These are phyloP conservation scores for Pseudohyphozyma bogoriensis DNA, from an alignment of 768 basidiomycete genomes.

Conservation along the genomic window DNA sequence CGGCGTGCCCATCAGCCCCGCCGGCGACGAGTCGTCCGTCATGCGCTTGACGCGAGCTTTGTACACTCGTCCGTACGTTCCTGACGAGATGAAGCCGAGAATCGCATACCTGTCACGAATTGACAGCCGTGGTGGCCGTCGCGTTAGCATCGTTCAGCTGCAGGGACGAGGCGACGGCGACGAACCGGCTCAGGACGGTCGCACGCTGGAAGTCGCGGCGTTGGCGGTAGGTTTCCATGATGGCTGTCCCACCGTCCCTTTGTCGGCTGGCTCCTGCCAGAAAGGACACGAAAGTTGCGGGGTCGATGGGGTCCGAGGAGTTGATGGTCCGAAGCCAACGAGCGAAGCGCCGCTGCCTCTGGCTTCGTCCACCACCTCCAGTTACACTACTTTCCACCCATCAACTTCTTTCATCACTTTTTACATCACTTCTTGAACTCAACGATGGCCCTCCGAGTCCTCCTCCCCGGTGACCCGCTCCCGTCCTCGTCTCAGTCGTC, in stretches of 20 bases:
- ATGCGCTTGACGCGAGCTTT: slow-evolving; percentile 53
- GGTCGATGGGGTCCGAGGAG: too few relatives aligned
- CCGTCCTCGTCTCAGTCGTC: slow-evolving; percentile 41
- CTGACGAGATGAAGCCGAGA: slow-evolving; percentile 88
- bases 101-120: slow-evolving; percentile 68
- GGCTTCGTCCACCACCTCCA: too few relatives aligned
- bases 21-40: slow-evolving; percentile 28
- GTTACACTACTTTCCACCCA: too few relatives aligned
- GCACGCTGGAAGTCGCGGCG: slow-evolving; percentile 25
- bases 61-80: slow-evolving; percentile 94
- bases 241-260: too few relatives aligned
- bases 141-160: background rate
- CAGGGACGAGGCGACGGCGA: background rate
- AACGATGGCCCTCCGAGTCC: too few relatives aligned
- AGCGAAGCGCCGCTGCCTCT: too few relatives aligned
- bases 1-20: slow-evolving; percentile 31
- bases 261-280: too few relatives aligned
- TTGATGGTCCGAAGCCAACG: too few relatives aligned
- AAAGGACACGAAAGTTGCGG: too few relatives aligned
- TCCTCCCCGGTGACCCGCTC: slow-evolving; percentile 73
- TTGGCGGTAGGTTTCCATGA: background rate
- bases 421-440: too few relatives aligned
- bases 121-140: too few relatives aligned
- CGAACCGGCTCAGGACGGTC: slow-evolving; percentile 21
- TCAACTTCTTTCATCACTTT: too few relatives aligned